A percentile compares a stretch with the other conserved stretches of the same genome.
phyloP scores from a whole-genome alignment of 139 green algal species.

The Micractinium sp. region DNA sequence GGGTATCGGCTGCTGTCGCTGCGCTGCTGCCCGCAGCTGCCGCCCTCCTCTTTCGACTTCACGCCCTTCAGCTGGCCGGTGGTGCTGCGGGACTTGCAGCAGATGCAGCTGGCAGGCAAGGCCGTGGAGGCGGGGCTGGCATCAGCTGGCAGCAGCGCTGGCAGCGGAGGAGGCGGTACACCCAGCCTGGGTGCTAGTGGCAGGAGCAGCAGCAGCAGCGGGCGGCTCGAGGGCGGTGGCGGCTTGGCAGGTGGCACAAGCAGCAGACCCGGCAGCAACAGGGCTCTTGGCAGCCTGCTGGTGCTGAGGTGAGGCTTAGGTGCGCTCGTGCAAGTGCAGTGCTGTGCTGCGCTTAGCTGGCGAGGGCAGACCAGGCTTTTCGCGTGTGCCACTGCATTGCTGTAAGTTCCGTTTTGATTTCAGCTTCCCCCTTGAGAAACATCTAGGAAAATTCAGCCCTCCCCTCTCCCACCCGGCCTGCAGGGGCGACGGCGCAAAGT shows the following conservation, averaged over 20 bases:
- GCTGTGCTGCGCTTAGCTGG: neutral
- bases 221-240: neutral
- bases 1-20: slow-evolving; percentile 63
- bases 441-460: neutral
- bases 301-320: slow-evolving; percentile 44
- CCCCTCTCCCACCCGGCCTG: neutral
- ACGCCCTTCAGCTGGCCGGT: slow-evolving; percentile 77
- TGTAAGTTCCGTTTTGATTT: too few relatives aligned
- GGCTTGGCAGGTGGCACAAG: neutral
- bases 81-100: slow-evolving; percentile 66
- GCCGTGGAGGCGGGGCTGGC: slow-evolving; percentile 64
- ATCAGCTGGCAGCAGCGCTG: slow-evolving; percentile 27
- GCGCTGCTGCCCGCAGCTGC: slow-evolving; percentile 59
- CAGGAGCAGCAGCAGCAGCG: neutral
- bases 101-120: slow-evolving; percentile 68
- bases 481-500: neutral
- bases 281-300: slow-evolving; percentile 60
- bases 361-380: too few relatives aligned
- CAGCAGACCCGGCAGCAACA: slow-evolving; percentile 30
- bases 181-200: too few relatives aligned
- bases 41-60: slow-evolving; percentile 62
- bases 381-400: too few relatives aligned
- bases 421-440: neutral
- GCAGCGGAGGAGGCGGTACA: neutral
- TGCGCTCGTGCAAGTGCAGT: neutral